phyloP scores from a whole-genome alignment of 2,329 filamentous ascomycete genomes.

The Fusarium floridanum region DNA sequence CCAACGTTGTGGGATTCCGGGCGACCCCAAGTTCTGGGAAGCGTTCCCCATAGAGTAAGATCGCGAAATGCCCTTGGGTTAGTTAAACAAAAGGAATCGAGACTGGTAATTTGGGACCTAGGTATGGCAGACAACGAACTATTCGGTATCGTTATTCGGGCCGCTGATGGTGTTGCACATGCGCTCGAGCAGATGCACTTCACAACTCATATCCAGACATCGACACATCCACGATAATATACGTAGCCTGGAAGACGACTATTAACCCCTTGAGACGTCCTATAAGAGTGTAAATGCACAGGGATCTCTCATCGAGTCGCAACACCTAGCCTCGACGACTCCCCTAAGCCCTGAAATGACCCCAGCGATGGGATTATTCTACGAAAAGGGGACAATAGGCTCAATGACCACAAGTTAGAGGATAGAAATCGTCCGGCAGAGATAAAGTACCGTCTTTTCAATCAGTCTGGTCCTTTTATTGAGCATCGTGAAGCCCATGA shows the following conservation, averaged over 20 bases:
- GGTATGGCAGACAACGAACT: background rate
- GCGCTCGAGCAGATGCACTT: background rate
- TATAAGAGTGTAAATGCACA: accelerated
- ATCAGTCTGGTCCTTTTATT: accelerated
- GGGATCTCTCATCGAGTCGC: background rate
- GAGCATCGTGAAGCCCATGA: background rate
- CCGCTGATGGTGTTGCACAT: background rate
- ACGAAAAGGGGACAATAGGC: background rate
- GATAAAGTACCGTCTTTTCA: background rate
- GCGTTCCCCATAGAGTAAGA: background rate
- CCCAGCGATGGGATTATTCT: background rate
- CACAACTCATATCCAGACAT: background rate
- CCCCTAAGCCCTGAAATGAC: background rate
- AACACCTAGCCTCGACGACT: background rate
- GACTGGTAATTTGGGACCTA: accelerated
- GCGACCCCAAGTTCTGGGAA: background rate
- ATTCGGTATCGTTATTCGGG: background rate
- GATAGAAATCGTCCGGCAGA: background rate
- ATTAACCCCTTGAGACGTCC: accelerated
- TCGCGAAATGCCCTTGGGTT: background rate
- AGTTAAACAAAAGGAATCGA: background rate
- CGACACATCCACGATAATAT: background rate
- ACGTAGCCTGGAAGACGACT: accelerated
- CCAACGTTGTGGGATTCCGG: background rate
- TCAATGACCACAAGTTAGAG: background rate